Evolutionary conservation across 257 asterid genomes (phyloP).

Genomic region (Eustoma russellianum): DNA sequence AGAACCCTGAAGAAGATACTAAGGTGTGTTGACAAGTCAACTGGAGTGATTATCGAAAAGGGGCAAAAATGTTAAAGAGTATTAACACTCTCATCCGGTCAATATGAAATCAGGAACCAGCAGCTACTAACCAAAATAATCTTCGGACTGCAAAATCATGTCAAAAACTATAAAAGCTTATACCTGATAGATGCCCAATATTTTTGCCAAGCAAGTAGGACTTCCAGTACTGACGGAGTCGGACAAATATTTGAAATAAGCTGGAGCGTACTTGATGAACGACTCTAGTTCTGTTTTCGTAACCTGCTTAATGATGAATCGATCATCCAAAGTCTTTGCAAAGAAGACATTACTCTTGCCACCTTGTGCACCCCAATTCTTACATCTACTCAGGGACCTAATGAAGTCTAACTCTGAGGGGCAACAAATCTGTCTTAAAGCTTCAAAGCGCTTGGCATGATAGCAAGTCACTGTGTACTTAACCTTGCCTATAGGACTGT

Average conservation of each 20-base stretch:
- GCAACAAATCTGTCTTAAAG: constrained; percentile 48
- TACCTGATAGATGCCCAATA: constrained; percentile 87
- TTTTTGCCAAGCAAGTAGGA: constrained; percentile 77
- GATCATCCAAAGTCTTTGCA: constrained; percentile 67
- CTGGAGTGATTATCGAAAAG: too few species aligned
- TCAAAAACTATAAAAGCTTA: neutral
- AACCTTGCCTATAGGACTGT: constrained; percentile 59
- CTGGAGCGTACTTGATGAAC: constrained; percentile 55
- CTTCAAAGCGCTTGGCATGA: constrained; percentile 61
- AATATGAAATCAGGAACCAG: too few species aligned
- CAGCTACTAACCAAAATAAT: neutral
- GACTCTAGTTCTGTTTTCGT: constrained; percentile 75
- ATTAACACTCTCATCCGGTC: too few species aligned
- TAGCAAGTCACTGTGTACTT: constrained; percentile 66
- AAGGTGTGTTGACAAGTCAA: too few species aligned
- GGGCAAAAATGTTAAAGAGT: too few species aligned
- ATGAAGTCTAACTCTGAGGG: constrained; percentile 58
- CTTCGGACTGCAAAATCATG: neutral
- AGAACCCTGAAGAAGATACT: too few species aligned
- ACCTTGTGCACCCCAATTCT: constrained; percentile 85
- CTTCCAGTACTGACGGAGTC: constrained; percentile 49
- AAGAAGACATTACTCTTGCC: constrained; percentile 80
- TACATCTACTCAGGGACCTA: constrained; percentile 73
- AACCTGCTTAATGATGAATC: constrained; percentile 75
- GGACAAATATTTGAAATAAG: constrained; percentile 61